phyloP scores from a whole-genome alignment of 108 stramenopile genomes.

The Bacterosira constricta region DNA sequence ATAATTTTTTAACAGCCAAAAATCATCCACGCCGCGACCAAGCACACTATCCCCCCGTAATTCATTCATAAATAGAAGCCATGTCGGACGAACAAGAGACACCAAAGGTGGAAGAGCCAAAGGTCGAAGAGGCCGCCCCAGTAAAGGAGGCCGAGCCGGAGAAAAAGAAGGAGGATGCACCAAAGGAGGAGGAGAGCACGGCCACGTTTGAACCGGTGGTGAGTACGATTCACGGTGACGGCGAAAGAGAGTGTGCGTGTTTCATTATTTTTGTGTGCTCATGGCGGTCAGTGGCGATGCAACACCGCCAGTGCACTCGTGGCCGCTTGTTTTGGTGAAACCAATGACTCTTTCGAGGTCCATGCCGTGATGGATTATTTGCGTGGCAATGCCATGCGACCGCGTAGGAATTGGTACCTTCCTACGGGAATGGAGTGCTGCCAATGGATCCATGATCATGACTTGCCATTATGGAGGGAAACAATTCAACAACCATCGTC shows the following conservation, averaged over 20 bases:
- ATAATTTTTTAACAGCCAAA: too few species aligned
- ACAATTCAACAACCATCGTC: too few species aligned
- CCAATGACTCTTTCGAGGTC: too few species aligned
- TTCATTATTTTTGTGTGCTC: background rate
- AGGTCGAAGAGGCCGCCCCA: constrained; percentile 16
- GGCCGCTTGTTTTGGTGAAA: too few species aligned
- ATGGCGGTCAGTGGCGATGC: background rate
- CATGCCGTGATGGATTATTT: too few species aligned
- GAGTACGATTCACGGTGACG: constrained; percentile 27
- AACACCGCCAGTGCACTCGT: too few species aligned
- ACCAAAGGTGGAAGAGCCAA: background rate
- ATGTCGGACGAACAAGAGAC: constrained; percentile 44
- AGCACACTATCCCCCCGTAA: background rate
- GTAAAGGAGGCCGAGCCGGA: background rate
- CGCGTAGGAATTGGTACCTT: too few species aligned
- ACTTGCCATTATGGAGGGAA: background rate
- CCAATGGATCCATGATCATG: background rate
- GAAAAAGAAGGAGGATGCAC: constrained; percentile 50
- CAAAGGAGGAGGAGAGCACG: constrained; percentile 86
- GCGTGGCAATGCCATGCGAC: too few species aligned
- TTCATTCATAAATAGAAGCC: too few species aligned
- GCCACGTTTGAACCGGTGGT: constrained; percentile 92
- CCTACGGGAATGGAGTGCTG: background rate
- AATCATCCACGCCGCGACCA: background rate
- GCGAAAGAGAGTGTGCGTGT: background rate